Evolutionary conservation across 768 basidiomycete genomes (phyloP).

Genomic region (Russula vinacea): DNA sequence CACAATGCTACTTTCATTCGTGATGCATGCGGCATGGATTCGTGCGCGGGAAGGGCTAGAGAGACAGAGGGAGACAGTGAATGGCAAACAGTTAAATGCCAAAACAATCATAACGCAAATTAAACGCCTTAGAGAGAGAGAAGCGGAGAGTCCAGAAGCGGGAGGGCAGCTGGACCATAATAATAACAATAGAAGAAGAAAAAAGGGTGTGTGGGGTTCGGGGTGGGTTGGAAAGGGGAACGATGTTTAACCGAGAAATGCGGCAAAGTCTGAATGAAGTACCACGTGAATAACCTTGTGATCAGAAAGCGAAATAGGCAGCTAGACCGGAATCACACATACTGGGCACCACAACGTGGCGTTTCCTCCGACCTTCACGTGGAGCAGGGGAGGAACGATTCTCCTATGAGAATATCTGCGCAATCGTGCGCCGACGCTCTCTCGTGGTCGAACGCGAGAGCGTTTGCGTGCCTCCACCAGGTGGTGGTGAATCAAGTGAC

Average conservation of each 20-base stretch:
- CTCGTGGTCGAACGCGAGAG: slow-evolving; percentile 37
- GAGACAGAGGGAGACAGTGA: slow-evolving; percentile 20
- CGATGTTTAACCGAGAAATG: background rate
- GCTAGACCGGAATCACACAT: background rate
- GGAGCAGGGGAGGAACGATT: background rate
- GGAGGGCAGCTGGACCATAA: slow-evolving; percentile 17
- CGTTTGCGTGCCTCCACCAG: slow-evolving; percentile 37
- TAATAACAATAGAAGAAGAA: slow-evolving; percentile 30
- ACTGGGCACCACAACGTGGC: slow-evolving; percentile 7
- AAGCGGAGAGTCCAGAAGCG: slow-evolving; percentile 20
- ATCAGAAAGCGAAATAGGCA: background rate
- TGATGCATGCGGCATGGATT: slow-evolving; percentile 26
- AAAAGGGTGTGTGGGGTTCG: background rate
- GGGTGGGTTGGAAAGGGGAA: slow-evolving; percentile 2
- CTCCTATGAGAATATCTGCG: slow-evolving; percentile 46
- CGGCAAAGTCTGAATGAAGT: background rate
- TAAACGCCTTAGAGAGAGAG: slow-evolving; percentile 9
- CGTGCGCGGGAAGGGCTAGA: slow-evolving; percentile 11
- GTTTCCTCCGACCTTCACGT: slow-evolving; percentile 8
- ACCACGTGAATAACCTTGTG: background rate
- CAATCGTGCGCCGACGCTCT: slow-evolving; percentile 50
- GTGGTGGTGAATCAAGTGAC: slow-evolving; percentile 43
- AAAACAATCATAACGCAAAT: background rate
- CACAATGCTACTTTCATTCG: slow-evolving; percentile 24
- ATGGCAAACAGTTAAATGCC: background rate